Percentiles rank a stretch among this genome's conserved stretches.
Conservation (phyloP, 352 stramenopile genomes). For the Pythium biforme region DNA sequence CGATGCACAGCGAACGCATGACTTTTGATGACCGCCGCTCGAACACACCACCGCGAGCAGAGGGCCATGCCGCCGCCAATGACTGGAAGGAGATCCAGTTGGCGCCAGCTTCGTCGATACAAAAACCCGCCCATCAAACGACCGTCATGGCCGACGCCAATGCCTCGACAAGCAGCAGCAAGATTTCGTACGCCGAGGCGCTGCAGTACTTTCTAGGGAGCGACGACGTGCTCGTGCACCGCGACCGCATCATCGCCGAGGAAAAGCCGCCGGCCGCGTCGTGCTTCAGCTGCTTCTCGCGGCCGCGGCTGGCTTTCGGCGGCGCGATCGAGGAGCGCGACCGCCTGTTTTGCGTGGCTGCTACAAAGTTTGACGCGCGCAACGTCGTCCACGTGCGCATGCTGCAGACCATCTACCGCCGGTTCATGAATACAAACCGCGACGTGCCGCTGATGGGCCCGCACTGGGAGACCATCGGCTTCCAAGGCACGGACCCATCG, state of each 20-base stretch:
- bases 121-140: background rate
- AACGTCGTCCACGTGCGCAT: constrained; percentile 50
- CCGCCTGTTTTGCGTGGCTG: constrained; percentile 72
- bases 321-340: constrained; percentile 62
- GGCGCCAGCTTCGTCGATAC: background rate
- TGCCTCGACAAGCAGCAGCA: constrained; percentile 3
- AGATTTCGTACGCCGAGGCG: constrained; percentile 24
- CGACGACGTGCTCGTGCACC: constrained; percentile 19
- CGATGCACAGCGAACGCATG: constrained; percentile 15
- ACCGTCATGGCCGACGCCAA: background rate
- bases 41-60: background rate
- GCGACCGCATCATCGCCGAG: constrained; percentile 56
- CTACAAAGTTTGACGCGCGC: constrained; percentile 43
- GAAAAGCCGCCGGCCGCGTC: constrained; percentile 36
- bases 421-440: constrained; percentile 31
- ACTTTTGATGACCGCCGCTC: constrained; percentile 4
- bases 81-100: constrained; percentile 71
- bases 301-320: constrained; percentile 50
- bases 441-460: constrained; percentile 53
- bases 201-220: constrained; percentile 23
- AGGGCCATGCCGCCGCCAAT: background rate
- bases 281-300: constrained; percentile 60
- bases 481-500: constrained; percentile 85
- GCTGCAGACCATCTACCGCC: constrained; percentile 68
- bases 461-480: constrained; percentile 89